These are phyloP conservation scores for Linnemannia elongata DNA, from an alignment of 192 early-diverging fungal genomes.

Conservation along the genomic window DNA sequence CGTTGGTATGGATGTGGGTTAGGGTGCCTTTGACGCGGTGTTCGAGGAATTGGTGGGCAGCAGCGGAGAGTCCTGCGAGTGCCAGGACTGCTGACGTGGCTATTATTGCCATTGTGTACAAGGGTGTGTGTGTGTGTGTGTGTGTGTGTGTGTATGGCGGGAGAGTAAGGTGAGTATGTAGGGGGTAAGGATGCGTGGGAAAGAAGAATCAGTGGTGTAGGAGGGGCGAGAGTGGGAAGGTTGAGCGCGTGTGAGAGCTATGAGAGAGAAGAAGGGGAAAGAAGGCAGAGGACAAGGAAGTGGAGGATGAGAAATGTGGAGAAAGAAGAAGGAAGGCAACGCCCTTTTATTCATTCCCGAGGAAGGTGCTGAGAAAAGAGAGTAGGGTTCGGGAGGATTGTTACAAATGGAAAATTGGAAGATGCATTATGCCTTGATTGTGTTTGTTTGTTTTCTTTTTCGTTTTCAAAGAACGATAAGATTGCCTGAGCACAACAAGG, in stretches of 20 bases:
- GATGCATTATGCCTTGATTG: neutral
- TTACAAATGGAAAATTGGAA: neutral
- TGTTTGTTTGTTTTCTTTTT: neutral
- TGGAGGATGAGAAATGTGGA: neutral
- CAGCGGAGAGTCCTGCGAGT: conserved; percentile 6
- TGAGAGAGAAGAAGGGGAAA: too few relatives aligned
- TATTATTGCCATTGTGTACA: neutral
- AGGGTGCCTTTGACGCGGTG: conserved; percentile 21
- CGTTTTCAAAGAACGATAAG: too few relatives aligned
- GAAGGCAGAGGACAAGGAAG: neutral
- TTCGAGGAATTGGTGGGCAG: conserved; percentile 31
- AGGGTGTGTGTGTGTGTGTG: neutral
- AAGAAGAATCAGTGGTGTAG: too few relatives aligned
- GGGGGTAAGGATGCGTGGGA: neutral
- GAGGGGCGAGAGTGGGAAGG: neutral
- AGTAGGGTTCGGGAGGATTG: neutral
- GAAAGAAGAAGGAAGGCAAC: neutral
- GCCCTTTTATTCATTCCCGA: neutral
- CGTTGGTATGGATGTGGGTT: conserved; percentile 32
- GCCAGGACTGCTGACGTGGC: neutral
- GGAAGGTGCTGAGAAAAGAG: neutral
- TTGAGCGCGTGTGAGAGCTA: too few relatives aligned
- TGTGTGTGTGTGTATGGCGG: too few relatives aligned
- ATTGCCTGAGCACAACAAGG: too few relatives aligned
- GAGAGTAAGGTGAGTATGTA: neutral